Percentiles rank a stretch among this genome's conserved stretches.
These are phyloP conservation scores for Cryptococcus sp. DNA, from an alignment of 1,284 basidiomycete species.

Conservation along the genomic window DNA sequence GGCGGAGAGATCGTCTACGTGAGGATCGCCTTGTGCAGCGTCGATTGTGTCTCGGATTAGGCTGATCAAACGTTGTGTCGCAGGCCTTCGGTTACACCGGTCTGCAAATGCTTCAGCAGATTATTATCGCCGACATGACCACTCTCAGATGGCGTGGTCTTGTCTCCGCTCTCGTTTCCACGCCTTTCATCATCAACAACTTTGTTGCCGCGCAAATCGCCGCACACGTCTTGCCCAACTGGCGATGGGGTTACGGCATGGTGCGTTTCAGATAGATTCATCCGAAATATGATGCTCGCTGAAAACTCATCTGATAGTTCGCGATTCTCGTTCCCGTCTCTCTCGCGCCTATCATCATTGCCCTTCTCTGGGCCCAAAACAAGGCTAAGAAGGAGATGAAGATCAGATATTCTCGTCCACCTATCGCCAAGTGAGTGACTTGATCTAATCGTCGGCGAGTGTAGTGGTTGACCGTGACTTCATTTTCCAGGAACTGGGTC, in stretches of 20 bases:
- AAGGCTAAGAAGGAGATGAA: constrained; percentile 63
- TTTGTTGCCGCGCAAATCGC: constrained; percentile 67
- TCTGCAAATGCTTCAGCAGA: constrained; percentile 71
- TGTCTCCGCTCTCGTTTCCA: constrained; percentile 64
- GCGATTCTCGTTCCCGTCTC: constrained; percentile 51
- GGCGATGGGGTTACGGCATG: constrained; percentile 72
- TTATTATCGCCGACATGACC: constrained; percentile 78
- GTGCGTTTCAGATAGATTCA: constrained; percentile 12
- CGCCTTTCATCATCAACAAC: constrained; percentile 68
- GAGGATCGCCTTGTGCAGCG: neutral
- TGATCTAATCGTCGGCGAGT: neutral
- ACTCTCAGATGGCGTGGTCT: constrained; percentile 76
- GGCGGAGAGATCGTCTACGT: constrained; percentile 59
- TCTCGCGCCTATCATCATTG: constrained; percentile 58
- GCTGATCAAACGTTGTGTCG: neutral
- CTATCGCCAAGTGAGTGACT: constrained; percentile 6
- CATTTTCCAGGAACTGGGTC: constrained; percentile 15
- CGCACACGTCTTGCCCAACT: constrained; percentile 59
- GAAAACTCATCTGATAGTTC: constrained; percentile 33
- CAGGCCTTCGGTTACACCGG: constrained; percentile 57
- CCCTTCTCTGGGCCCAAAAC: constrained; percentile 70
- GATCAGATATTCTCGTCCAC: constrained; percentile 39
- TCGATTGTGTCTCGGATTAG: too few relatives aligned
- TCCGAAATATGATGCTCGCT: neutral
- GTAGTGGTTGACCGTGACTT: too few relatives aligned